phyloP scores from a whole-genome alignment of 1,284 basidiomycete species.

The Pyrrhoderma lamaoense region DNA sequence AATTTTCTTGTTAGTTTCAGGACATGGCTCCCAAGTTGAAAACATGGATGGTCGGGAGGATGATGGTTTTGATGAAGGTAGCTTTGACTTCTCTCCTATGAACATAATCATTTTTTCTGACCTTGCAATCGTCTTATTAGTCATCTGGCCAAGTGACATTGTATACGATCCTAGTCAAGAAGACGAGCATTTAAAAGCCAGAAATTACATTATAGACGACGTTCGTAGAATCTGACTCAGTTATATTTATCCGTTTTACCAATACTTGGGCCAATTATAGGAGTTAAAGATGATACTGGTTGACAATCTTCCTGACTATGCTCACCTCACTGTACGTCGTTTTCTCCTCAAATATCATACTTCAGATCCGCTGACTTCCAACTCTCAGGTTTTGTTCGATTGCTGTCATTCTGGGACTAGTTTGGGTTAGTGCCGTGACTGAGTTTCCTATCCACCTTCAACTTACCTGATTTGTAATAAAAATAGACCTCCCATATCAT shows the following conservation, averaged over 20 bases:
- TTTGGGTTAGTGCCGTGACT: constrained; percentile 16
- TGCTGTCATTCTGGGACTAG: constrained; percentile 19
- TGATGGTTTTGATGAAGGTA: constrained; percentile 19
- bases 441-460: too few species aligned
- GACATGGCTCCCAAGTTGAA: constrained; percentile 18
- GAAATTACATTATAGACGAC: constrained; percentile 17
- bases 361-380: neutral
- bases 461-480: too few species aligned
- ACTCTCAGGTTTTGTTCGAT: constrained; percentile 17
- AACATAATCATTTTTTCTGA: neutral
- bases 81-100: neutral
- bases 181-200: constrained; percentile 3
- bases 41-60: constrained; percentile 13
- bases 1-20: constrained; percentile 19
- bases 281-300: constrained; percentile 14
- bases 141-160: constrained; percentile 17
- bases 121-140: constrained; percentile 1
- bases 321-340: constrained; percentile 17
- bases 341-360: neutral
- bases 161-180: constrained; percentile 1
- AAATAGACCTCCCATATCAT: too few species aligned
- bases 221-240: constrained; percentile 2
- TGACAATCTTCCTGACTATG: constrained; percentile 14
- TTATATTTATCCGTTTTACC: too few species aligned
- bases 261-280: too few species aligned